Percentiles rank a stretch among this genome's conserved stretches.
These are phyloP conservation scores for Pseudocercospora pini-densiflorae DNA, from an alignment of 2,329 filamentous ascomycete species.

Conservation along the genomic window DNA sequence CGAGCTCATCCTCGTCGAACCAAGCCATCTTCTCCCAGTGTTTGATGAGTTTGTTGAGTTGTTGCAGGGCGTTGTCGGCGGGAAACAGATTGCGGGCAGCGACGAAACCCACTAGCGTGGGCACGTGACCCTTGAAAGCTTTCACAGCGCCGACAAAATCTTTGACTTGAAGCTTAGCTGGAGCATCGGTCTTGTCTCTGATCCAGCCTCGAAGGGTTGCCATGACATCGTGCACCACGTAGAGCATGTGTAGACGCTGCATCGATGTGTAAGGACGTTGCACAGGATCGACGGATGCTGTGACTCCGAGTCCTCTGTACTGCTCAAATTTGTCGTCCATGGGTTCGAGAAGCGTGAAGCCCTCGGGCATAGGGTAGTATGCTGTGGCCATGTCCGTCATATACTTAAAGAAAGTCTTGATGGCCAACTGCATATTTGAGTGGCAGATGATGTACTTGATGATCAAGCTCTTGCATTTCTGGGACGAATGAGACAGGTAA, in stretches of 20 bases:
- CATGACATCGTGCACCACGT: slow-evolving; percentile 29
- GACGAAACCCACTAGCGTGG: slow-evolving; percentile 11
- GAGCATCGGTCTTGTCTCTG: slow-evolving; percentile 3
- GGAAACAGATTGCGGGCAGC: slow-evolving; percentile 9
- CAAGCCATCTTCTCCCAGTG: slow-evolving; percentile 8
- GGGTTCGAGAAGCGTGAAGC: background rate
- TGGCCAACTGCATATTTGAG: slow-evolving; percentile 13
- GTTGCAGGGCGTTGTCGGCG: slow-evolving; percentile 7
- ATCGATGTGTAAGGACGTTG: slow-evolving; percentile 16
- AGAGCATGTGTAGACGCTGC: slow-evolving; percentile 31
- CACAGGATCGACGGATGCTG: background rate
- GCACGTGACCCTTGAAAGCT: slow-evolving; percentile 9
- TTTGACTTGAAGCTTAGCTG: background rate
- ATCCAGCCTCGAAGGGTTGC: slow-evolving; percentile 8
- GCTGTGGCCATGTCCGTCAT: slow-evolving; percentile 24
- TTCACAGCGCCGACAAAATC: slow-evolving; percentile 1
- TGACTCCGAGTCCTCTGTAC: background rate
- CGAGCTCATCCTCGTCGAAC: slow-evolving; percentile 12
- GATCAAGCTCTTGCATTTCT: slow-evolving; percentile 31
- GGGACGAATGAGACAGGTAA: slow-evolving; percentile 20
- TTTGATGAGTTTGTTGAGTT: slow-evolving; percentile 1
- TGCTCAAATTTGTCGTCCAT: slow-evolving; percentile 2
- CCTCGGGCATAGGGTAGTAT: slow-evolving; percentile 8
- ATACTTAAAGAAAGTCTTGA: slow-evolving; percentile 24
- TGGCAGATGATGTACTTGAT: slow-evolving; percentile 26